Evolutionary conservation across 1,284 basidiomycete species (phyloP), one percentile per base, ranked within the genome.

Genomic region (Volvariella volvacea): DNA sequence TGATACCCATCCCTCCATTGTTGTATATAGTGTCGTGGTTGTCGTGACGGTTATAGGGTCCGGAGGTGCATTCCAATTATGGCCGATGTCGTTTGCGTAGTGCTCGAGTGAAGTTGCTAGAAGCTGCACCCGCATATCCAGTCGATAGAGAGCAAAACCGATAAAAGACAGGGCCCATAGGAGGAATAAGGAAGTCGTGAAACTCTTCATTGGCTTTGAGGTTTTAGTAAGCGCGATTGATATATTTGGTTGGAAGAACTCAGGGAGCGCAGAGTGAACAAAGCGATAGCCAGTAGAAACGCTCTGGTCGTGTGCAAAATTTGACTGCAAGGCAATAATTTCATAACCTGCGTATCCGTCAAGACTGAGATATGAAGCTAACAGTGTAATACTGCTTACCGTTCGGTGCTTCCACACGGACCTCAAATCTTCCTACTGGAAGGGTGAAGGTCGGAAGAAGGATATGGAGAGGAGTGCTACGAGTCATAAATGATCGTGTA

Each of bases 391-490:
- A 28, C 25, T 28, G 56, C 73, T 49, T 58, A 83, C 83, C 80
- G 54, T 67, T 55, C 48, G 66, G 59, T 22, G 59, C 57, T 44
- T 78, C 76, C 37, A 89, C 58, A 28, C 67, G 66, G 3, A 85
- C 80, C 52, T 83, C 78, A 48, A 87, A 62, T 52, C 71, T 68
- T 25, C 79, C 80, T 38, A 89, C 67, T 9, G 82, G 76, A 17
- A 85, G 59, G 4, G 75, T 61, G 56, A 89, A 89, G 14, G 76
- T 76, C 3, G 85, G 86, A 38, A 89, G 57, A 39, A 85, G 62
- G 16, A 87, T 59, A 49, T 74, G 61, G 25, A 82, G 50, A 15
- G 49, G 51, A 14, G 50, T 47, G 3, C 55, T 52, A 9, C 37
- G 53, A 53, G 52, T 56, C 64, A 41, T 49, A 55, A 42, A 62